Percentiles rank a stretch among this genome's conserved stretches.
Evolutionary conservation across 73 alveolate genomes (phyloP).

Genomic region (Diophrys sp.): DNA sequence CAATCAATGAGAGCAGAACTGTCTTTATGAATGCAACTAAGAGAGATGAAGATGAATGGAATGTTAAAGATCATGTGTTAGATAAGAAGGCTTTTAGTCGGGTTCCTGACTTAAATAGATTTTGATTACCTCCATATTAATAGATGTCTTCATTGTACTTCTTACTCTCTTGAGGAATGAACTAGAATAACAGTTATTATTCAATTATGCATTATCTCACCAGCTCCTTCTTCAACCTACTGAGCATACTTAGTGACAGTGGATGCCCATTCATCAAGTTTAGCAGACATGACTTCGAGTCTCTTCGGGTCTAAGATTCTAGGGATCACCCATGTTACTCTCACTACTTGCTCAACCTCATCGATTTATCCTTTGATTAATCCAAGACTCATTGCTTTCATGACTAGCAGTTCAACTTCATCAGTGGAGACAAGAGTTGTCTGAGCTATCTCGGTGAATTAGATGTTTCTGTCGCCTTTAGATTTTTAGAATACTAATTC

Average conservation of each 20-base stretch:
- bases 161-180: too few relatives aligned
- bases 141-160: too few relatives aligned
- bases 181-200: too few relatives aligned
- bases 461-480: conserved; percentile 57
- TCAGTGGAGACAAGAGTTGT: conserved; percentile 21
- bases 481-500: conserved; percentile 47
- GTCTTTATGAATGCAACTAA: too few relatives aligned
- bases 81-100: too few relatives aligned
- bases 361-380: conserved; percentile 72
- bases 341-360: conserved; percentile 66
- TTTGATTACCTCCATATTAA: too few relatives aligned
- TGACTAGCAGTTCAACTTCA: conserved; percentile 71
- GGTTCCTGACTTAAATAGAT: too few relatives aligned
- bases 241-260: conserved; percentile 19
- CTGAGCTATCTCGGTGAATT: conserved; percentile 31
- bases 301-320: conserved; percentile 36
- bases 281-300: conserved; percentile 33
- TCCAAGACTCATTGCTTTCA: conserved; percentile 77
- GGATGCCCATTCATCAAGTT: conserved; percentile 49
- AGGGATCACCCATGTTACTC: conserved; percentile 53
- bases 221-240: conserved; percentile 23
- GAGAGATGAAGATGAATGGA: too few relatives aligned
- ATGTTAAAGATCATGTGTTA: too few relatives aligned
- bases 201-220: too few relatives aligned
- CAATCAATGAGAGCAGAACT: too few relatives aligned